Evolutionary conservation across 176 grass and related monocot species (phyloP), one percentile per base, ranked within the genome.

Genomic region (Bolboschoenus planiculmis): DNA sequence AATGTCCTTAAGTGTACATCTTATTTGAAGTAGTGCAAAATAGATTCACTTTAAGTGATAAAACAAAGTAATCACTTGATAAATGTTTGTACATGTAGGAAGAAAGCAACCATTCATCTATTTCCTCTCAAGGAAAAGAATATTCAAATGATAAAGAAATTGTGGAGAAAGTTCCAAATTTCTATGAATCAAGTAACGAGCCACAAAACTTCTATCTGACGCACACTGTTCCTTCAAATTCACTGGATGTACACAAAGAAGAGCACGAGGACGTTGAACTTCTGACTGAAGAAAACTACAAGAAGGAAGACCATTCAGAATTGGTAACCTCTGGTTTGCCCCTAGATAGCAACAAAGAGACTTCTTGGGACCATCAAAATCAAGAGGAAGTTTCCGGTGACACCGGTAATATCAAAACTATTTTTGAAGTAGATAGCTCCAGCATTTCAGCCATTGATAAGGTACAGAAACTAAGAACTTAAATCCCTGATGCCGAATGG

Each of bases 371-470:
- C 31, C 77, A 60, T 27, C 67, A 68, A 80, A 78, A 79, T 86
- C 83, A 81, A 53, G 62, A 81, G 58, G 84, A 65, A 63, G 37
- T 56, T 90, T 56, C 88, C 37, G 80, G 64, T 74, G 75, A 90
- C 20, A 78, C 66, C 60, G 46, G 31, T 47, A 85, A 90, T 35
- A 85, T 90, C 33, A 81, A 90, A 68, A 83, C 82, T 13, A 82
- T 87, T 87, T 64, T 87, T 75, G 88, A 90, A 85, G 80, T 90
- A 71, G n/a, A 80, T 56, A 63, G 74, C 23, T 59, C 37, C 11
- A 50, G 40, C 24, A 75, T 2, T 75, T 75, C 71, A 75, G 23
- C 44, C 42, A 47, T 29, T 31, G 13, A 18, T 48, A 75, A 75
- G 71, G 71, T 75, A 67, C 10, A 75, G 21, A 63, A 15, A 29